A percentile compares a stretch with the other conserved stretches of the same genome.
Conservation (phyloP, 2,329 filamentous ascomycete species). For the Berkeleyomyces rouxiae region DNA sequence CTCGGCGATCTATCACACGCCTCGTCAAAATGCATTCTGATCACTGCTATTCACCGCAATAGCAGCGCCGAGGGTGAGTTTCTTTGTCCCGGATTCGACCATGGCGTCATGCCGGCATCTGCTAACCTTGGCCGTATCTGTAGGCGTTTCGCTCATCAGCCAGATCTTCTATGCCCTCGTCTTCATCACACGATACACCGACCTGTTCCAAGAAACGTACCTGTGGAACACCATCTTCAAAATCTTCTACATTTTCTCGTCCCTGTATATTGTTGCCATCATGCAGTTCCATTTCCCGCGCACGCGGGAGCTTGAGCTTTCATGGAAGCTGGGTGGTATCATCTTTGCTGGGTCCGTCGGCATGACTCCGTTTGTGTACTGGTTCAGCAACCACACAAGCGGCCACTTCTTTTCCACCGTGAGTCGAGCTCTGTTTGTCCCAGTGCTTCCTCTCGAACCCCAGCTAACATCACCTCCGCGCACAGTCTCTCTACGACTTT, state of each 20-base stretch:
- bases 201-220: conserved; percentile 47
- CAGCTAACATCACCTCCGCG: background rate
- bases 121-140: background rate
- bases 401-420: conserved; percentile 30
- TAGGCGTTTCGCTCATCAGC: conserved; percentile 78
- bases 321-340: conserved; percentile 76
- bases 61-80: conserved; percentile 56
- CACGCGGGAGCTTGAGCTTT: conserved; percentile 76
- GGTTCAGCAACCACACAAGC: conserved; percentile 2
- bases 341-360: conserved; percentile 49
- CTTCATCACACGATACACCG: conserved; percentile 74
- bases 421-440: conserved; percentile 17
- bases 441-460: background rate
- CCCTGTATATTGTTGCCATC: conserved; percentile 68
- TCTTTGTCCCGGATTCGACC: background rate
- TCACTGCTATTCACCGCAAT: conserved; percentile 80
- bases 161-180: conserved; percentile 77
- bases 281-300: conserved; percentile 79
- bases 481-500: conserved; percentile 67
- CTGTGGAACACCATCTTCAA: conserved; percentile 70
- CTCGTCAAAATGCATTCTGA: conserved; percentile 74
- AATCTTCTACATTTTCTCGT: conserved; percentile 71
- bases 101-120: background rate
- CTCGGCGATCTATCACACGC: conserved; percentile 73
- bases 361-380: conserved; percentile 47